Base-by-base conservation (phyloP, 1,284 basidiomycete species). In the Sporisorium scitamineum region DNA sequence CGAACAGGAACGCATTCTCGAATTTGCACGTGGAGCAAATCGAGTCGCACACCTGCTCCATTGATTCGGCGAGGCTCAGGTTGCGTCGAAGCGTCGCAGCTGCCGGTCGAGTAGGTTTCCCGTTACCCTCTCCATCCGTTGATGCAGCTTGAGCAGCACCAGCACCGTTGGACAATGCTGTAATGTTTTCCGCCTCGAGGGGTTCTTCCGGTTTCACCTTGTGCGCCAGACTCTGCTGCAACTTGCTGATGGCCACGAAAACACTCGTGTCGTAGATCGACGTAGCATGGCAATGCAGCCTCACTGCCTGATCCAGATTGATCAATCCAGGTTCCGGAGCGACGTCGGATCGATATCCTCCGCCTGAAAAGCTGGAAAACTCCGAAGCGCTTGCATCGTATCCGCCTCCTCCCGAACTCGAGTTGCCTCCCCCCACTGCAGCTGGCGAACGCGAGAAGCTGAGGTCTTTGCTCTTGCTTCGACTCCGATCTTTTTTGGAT, bases 1-100 rank as follows among this genome's bases (percentile, higher is more conserved):
- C 96, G 80, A 97, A 97, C 13, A 98, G 86, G 85, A 95, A 97
- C 0, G 93, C 93, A 85, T 97, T 97, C 42, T 93, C 92, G 48
- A 95, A 92, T 79, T 93, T 92, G 1, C 93, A 95, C 69, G 94
- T 93, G 91, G 81, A 52, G 51, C 61, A 82, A 32, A 80, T 76
- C 14, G 63, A 48, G 47, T 80, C 76, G 58, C 78, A 80, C 5
- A 79, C 63, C 32, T 69, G 57, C 51, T 80, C 80, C 53, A 81
- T 63, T 5, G 71, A 76, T 20, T 80, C 80, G 13, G 68, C 61
- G 10, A 80, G 63, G 34, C 64, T 65, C 22, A 66, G 32, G 32
- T 56, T 70, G 37, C 60, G 66, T 16, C 65, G 57, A 7, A 64
- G 61, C 16, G 51, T 55, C 10, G 54, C 29, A 14, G 31, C 68